phyloP scores from a whole-genome alignment of 2,329 filamentous ascomycete species.

The Rutstroemia sp. region DNA sequence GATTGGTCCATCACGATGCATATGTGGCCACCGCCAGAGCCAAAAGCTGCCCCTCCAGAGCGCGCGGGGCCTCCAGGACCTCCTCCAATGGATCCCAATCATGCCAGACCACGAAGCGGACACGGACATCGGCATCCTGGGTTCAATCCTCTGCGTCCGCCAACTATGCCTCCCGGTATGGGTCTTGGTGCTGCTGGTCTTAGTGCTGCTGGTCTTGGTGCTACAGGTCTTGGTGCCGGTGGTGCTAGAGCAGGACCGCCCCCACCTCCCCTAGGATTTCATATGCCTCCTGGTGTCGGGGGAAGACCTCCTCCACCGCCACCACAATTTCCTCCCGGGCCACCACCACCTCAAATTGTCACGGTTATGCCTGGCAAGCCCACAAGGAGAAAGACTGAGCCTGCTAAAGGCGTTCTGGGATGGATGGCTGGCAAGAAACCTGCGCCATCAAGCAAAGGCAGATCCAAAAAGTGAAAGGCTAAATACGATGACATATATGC shows the following conservation, averaged over 20 bases:
- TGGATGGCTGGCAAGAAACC: slow-evolving; percentile 24
- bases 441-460: slow-evolving; percentile 25
- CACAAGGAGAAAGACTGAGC: slow-evolving; percentile 13
- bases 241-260: slow-evolving; percentile 3
- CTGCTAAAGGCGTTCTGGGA: slow-evolving; percentile 18
- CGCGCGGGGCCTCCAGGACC: slow-evolving; percentile 57
- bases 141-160: slow-evolving; percentile 2
- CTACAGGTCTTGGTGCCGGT: too few relatives aligned
- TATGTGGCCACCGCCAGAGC: slow-evolving; percentile 54
- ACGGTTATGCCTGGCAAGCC: slow-evolving; percentile 5
- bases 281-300: neutral
- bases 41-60: slow-evolving; percentile 42
- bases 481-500: neutral
- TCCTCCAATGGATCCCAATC: slow-evolving; percentile 5
- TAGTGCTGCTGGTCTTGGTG: slow-evolving; percentile 1
- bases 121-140: slow-evolving; percentile 13
- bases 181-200: neutral
- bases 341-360: slow-evolving; percentile 1
- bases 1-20: slow-evolving; percentile 67
- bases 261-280: slow-evolving; percentile 10
- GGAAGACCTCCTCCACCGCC: slow-evolving; percentile 10
- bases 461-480: slow-evolving; percentile 24
- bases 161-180: slow-evolving; percentile 10
- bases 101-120: slow-evolving; percentile 9
- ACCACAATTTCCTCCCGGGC: slow-evolving; percentile 2